Evolutionary conservation across 2,329 filamentous ascomycete genomes (phyloP).

Genomic region (Aspergillus tubingensis): DNA sequence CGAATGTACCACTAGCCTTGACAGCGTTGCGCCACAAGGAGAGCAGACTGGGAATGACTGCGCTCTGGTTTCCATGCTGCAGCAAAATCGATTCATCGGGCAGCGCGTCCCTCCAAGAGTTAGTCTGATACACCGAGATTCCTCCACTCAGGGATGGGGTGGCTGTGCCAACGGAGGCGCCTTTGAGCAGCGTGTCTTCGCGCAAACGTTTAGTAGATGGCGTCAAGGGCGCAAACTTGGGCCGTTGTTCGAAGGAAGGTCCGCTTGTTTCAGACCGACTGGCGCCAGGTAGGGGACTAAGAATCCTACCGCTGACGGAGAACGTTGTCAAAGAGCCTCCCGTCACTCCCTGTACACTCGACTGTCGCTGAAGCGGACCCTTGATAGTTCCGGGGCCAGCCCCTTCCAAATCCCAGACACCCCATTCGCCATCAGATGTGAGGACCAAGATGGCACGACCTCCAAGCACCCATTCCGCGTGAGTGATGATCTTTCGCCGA

Average conservation of each 20-base stretch:
- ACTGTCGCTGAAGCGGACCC: conserved; percentile 42
- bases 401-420: conserved; percentile 52
- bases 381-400: conserved; percentile 44
- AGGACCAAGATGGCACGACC: conserved; percentile 49
- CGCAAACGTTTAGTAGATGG: conserved; percentile 50
- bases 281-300: conserved; percentile 26
- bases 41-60: conserved; percentile 46
- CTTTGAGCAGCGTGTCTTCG: conserved; percentile 48
- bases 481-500: conserved; percentile 46
- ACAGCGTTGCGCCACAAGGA: conserved; percentile 47
- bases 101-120: conserved; percentile 35
- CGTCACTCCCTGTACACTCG: conserved; percentile 41
- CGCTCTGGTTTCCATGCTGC: conserved; percentile 44
- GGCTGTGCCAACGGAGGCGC: conserved; percentile 28
- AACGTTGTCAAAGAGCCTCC: conserved; percentile 46
- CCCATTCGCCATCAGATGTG: conserved; percentile 51
- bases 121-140: conserved; percentile 44
- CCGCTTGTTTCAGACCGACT: conserved; percentile 27
- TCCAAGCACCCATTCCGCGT: conserved; percentile 49
- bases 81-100: conserved; percentile 49
- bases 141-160: conserved; percentile 41
- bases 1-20: conserved; percentile 40
- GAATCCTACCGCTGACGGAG: conserved; percentile 44
- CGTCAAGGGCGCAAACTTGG: conserved; percentile 49
- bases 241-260: conserved; percentile 33